These are phyloP conservation scores for Microcyclospora tardicrescens DNA, from an alignment of 2,329 filamentous ascomycete genomes.

Conservation along the genomic window DNA sequence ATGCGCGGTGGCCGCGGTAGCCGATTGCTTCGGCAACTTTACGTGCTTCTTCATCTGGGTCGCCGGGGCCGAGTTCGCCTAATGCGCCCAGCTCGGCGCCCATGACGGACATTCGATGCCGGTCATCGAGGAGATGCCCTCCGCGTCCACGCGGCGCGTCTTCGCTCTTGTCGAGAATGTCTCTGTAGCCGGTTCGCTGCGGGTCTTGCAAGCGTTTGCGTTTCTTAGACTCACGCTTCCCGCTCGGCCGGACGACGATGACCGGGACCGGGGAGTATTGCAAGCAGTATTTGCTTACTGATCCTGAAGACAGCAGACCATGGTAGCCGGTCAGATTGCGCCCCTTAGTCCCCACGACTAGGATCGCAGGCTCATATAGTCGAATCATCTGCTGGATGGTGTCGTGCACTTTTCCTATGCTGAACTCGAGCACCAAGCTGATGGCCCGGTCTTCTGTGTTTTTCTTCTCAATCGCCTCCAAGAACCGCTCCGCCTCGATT, in stretches of 20 bases:
- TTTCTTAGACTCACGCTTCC: slow-evolving; percentile 83
- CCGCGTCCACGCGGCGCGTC: slow-evolving; percentile 29
- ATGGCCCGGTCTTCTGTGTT: slow-evolving; percentile 75
- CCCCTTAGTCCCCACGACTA: slow-evolving; percentile 80
- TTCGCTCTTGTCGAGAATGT: slow-evolving; percentile 56
- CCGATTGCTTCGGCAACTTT: slow-evolving; percentile 29
- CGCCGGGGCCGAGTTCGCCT: slow-evolving; percentile 16
- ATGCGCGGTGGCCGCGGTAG: slow-evolving; percentile 10
- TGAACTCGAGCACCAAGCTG: slow-evolving; percentile 73
- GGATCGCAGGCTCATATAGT: slow-evolving; percentile 80
- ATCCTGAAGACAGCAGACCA: slow-evolving; percentile 64
- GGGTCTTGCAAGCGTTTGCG: slow-evolving; percentile 70
- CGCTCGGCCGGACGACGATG: slow-evolving; percentile 76
- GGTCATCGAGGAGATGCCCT: slow-evolving; percentile 40
- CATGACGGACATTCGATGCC: slow-evolving; percentile 34
- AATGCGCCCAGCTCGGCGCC: slow-evolving; percentile 24
- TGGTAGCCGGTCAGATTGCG: slow-evolving; percentile 76
- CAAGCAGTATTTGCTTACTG: slow-evolving; percentile 86
- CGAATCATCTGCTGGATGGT: slow-evolving; percentile 88
- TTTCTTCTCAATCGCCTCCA: slow-evolving; percentile 65
- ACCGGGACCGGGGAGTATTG: slow-evolving; percentile 90
- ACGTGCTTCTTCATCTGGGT: slow-evolving; percentile 23
- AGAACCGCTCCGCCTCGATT: slow-evolving; percentile 59
- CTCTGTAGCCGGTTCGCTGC: slow-evolving; percentile 59
- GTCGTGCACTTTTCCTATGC: slow-evolving; percentile 76